A percentile compares a stretch with the other conserved stretches of the same genome.
Conservation (phyloP, 2,329 filamentous ascomycete species). For the Didymella pomorum region DNA sequence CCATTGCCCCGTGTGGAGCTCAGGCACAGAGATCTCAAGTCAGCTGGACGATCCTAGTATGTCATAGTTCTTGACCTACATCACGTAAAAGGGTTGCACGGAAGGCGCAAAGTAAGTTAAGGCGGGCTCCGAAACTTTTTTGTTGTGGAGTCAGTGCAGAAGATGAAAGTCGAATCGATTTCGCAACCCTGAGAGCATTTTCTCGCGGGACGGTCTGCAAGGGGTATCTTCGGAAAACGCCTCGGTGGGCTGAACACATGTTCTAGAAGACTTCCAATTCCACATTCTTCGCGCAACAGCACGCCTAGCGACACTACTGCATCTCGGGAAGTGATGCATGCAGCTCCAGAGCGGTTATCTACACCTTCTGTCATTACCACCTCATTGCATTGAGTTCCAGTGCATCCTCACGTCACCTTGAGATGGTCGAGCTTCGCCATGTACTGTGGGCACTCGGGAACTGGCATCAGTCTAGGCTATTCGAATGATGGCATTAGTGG, state of each 20-base stretch:
- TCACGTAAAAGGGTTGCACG: constrained; percentile 10
- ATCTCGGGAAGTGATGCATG: constrained; percentile 9
- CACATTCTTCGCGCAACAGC: constrained; percentile 2
- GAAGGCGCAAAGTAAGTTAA: constrained; percentile 1
- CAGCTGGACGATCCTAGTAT: constrained; percentile 8
- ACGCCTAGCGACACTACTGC: constrained; percentile 17
- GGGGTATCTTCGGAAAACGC: constrained; percentile 4
- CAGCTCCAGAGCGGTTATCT: background rate
- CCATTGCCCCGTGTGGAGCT: constrained; percentile 2
- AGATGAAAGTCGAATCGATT: background rate
- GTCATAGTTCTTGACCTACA: background rate
- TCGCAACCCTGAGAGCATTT: background rate
- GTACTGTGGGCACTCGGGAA: background rate
- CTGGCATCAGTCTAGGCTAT: background rate
- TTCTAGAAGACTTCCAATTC: constrained; percentile 20
- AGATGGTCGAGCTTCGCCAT: background rate
- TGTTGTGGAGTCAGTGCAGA: constrained; percentile 2
- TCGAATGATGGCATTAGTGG: background rate
- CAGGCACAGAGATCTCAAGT: constrained; percentile 3
- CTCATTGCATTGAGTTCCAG: constrained; percentile 3
- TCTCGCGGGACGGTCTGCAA: background rate
- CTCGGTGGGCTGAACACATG: constrained; percentile 1
- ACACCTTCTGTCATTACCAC: background rate
- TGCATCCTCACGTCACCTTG: background rate
- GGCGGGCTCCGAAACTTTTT: constrained; percentile 8